A percentile compares a stretch with the other conserved stretches of the same genome.
phyloP scores from a whole-genome alignment of 73 alveolate species.

The Paramecium biaurelia region DNA sequence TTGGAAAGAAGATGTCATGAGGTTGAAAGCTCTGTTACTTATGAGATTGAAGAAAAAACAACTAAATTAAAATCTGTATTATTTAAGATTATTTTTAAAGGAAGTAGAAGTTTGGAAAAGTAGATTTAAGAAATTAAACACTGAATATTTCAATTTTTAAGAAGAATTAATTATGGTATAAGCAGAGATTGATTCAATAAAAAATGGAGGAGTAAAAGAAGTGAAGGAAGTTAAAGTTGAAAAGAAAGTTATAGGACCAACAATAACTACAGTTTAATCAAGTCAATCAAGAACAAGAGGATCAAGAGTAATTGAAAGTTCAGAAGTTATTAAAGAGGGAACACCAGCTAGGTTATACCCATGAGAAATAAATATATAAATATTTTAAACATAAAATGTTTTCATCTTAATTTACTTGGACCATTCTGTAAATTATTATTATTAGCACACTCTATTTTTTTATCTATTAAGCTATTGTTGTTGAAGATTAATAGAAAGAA shows the following conservation, averaged over 20 bases:
- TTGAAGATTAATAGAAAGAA: neutral
- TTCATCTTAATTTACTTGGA: neutral
- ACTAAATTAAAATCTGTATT: neutral
- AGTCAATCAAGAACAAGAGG: conserved; percentile 3
- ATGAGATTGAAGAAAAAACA: conserved; percentile 5
- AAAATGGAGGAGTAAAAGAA: conserved; percentile 45
- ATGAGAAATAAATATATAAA: neutral
- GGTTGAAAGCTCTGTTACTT: neutral
- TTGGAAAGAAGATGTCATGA: neutral
- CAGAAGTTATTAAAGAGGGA: neutral
- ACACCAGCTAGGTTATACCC: conserved; percentile 32
- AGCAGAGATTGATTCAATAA: conserved; percentile 18
- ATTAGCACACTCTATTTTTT: neutral
- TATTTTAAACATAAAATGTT: neutral
- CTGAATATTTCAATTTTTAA: neutral
- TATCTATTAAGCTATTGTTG: neutral
- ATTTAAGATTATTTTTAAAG: neutral
- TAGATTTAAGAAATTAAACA: conserved; percentile 29
- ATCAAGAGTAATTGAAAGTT: neutral
- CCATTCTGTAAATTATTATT: neutral
- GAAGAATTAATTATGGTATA: conserved; percentile 10
- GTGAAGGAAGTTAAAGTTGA: conserved; percentile 27
- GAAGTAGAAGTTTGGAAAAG: conserved; percentile 36
- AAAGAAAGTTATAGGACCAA: conserved; percentile 28
- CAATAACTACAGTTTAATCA: neutral